A percentile compares a stretch with the other conserved stretches of the same genome.
phyloP scores from a whole-genome alignment of 108 stramenopile genomes.

The Nitzschia palea region DNA sequence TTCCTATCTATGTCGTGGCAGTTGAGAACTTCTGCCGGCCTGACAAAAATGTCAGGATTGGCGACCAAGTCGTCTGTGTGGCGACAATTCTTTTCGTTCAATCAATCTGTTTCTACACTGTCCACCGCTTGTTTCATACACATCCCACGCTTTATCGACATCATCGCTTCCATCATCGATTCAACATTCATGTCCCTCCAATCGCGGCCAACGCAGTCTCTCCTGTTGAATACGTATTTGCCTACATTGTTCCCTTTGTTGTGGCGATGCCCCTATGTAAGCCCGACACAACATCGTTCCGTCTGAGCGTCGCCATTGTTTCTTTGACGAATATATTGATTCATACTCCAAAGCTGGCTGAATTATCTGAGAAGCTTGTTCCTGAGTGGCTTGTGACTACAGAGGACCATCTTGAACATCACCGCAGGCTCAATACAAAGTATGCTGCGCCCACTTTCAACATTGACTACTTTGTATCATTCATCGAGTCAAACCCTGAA shows the following conservation, averaged over 20 bases:
- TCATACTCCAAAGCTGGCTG: conserved; percentile 55
- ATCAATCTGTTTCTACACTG: conserved; percentile 14
- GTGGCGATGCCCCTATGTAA: conserved; percentile 28
- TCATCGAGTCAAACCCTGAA: neutral
- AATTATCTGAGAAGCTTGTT: conserved; percentile 16
- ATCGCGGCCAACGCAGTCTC: conserved; percentile 43
- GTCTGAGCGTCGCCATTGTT: conserved; percentile 30
- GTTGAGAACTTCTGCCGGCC: conserved; percentile 1
- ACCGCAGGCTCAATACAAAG: conserved; percentile 47
- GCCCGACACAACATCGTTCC: conserved; percentile 29
- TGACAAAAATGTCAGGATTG: neutral
- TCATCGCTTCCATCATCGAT: conserved; percentile 39
- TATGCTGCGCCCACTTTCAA: conserved; percentile 58
- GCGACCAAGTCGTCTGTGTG: conserved; percentile 1
- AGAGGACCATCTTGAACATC: conserved; percentile 56
- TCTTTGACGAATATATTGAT: conserved; percentile 44
- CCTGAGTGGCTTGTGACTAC: conserved; percentile 43
- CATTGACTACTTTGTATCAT: conserved; percentile 30
- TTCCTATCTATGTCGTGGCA: conserved; percentile 14
- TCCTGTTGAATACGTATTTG: conserved; percentile 35
- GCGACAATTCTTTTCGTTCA: conserved; percentile 24
- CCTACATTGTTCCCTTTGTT: conserved; percentile 58
- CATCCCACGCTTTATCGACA: conserved; percentile 20
- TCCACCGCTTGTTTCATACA: conserved; percentile 20
- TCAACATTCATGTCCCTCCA: conserved; percentile 32